These are phyloP conservation scores for Zygoascus sp. DNA, from an alignment of 1,139 yeast genomes.

Conservation along the genomic window DNA sequence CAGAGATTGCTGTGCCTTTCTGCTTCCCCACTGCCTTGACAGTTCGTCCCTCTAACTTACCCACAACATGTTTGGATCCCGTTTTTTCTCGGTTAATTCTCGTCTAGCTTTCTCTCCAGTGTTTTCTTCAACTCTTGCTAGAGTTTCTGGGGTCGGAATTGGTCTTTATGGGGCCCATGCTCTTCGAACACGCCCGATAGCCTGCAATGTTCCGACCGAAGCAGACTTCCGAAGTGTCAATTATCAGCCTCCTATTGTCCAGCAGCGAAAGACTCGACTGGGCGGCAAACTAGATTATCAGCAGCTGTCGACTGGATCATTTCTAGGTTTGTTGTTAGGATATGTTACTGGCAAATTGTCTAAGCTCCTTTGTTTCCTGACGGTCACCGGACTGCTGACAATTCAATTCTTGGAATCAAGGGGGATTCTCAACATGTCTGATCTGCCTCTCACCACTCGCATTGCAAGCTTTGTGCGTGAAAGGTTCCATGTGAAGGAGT, in stretches of 20 bases:
- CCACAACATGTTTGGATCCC: constrained; percentile 2
- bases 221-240: constrained; percentile 2
- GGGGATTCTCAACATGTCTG: constrained; percentile 47
- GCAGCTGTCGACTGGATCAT: constrained; percentile 64
- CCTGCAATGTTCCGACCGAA: constrained; percentile 5
- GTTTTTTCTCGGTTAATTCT: background rate
- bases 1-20: background rate
- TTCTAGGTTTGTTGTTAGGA: constrained; percentile 61
- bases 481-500: constrained; percentile 46
- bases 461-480: constrained; percentile 45
- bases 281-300: constrained; percentile 51
- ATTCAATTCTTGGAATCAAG: constrained; percentile 58
- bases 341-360: constrained; percentile 62
- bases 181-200: constrained; percentile 5
- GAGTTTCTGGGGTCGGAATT: constrained; percentile 9
- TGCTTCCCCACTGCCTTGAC: too few relatives aligned
- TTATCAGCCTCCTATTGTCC: background rate
- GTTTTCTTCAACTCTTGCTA: background rate
- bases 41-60: background rate
- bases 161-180: constrained; percentile 12
- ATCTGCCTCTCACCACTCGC: constrained; percentile 43
- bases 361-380: constrained; percentile 50
- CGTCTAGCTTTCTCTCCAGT: background rate
- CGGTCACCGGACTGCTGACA: constrained; percentile 48
- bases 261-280: constrained; percentile 27